Evolutionary conservation across 2,329 filamentous ascomycete species (phyloP).

Genomic region (Aureobasidium sp.): DNA sequence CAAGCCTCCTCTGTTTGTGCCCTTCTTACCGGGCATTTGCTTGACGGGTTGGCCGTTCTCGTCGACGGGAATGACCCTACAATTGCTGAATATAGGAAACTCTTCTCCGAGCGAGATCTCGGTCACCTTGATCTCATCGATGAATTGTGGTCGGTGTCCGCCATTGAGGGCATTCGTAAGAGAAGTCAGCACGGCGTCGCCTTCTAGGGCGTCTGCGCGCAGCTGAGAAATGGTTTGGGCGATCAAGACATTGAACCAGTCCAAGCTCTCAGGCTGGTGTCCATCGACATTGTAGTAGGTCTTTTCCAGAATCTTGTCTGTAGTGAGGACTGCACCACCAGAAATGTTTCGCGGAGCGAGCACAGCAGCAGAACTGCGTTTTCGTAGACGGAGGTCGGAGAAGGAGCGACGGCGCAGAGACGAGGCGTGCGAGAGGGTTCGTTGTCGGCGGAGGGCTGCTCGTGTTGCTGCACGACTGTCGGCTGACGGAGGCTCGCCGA

Average conservation of each 20-base stretch:
- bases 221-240: constrained; percentile 96
- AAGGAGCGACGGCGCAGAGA: constrained; percentile 29
- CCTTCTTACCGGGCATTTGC: constrained; percentile 18
- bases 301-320: constrained; percentile 89
- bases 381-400: constrained; percentile 28
- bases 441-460: constrained; percentile 64
- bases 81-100: constrained; percentile 98
- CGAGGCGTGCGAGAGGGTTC: constrained; percentile 59
- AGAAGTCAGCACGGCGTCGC: constrained; percentile 80
- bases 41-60: constrained; percentile 58
- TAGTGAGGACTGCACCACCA: constrained; percentile 52
- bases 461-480: constrained; percentile 70
- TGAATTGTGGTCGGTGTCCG: constrained; percentile 73
- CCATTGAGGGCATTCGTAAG: constrained; percentile 82
- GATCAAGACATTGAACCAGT: constrained; percentile 98
- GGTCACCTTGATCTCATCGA: constrained; percentile 88
- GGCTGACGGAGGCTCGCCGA: constrained; percentile 81
- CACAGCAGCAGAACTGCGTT: constrained; percentile 61
- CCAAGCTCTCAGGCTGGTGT: constrained; percentile 90
- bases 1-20: constrained; percentile 40
- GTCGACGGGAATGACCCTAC: constrained; percentile 84
- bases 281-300: constrained; percentile 96
- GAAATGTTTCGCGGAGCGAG: constrained; percentile 28
- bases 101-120: constrained; percentile 93
- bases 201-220: constrained; percentile 80